A percentile compares a stretch with the other conserved stretches of the same genome.
Conservation (phyloP, 768 basidiomycete genomes). For the Grammothele lineata region DNA sequence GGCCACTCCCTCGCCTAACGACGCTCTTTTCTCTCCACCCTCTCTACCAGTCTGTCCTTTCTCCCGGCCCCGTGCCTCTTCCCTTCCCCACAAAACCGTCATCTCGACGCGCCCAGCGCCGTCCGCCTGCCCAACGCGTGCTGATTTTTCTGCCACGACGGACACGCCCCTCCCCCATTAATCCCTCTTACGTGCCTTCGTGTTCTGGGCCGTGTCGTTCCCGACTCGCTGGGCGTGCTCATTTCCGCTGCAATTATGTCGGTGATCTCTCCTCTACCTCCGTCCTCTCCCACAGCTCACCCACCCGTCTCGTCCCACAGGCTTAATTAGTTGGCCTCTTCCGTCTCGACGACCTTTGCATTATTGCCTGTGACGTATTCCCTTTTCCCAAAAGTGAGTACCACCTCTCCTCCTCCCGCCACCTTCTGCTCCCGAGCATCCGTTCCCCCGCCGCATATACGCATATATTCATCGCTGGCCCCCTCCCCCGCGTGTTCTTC, state of each 20-base stretch:
- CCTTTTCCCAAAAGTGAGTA: slow-evolving; percentile 2
- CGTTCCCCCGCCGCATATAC: no score
- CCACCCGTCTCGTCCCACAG: slow-evolving; percentile 1
- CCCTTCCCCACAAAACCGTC: neutral
- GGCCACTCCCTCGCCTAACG: slow-evolving; percentile 3
- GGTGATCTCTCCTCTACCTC: neutral
- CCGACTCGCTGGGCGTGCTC: slow-evolving; percentile 1
- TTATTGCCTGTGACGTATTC: slow-evolving; percentile 5
- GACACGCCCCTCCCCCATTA: slow-evolving; percentile 9
- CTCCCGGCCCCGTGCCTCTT: neutral
- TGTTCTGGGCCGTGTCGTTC: slow-evolving; percentile 9
- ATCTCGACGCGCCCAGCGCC: slow-evolving; percentile 8
- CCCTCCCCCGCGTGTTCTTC: neutral
- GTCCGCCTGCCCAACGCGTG: slow-evolving; percentile 20
- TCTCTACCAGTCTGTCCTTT: slow-evolving; percentile 4
- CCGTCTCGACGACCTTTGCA: slow-evolving; percentile 10
- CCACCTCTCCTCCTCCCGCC: no score
- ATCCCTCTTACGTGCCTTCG: slow-evolving; percentile 1
- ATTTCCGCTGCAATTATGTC: slow-evolving; percentile 17
- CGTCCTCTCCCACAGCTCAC: slow-evolving; percentile 6
- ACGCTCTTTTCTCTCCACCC: slow-evolving; percentile 3
- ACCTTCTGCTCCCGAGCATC: no score
- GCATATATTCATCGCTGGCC: no score
- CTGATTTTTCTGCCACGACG: slow-evolving; percentile 17
- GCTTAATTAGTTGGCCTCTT: slow-evolving; percentile 11